Conservation (phyloP, 805 yeast genomes). For the Zygoascus flipseniorum region DNA sequence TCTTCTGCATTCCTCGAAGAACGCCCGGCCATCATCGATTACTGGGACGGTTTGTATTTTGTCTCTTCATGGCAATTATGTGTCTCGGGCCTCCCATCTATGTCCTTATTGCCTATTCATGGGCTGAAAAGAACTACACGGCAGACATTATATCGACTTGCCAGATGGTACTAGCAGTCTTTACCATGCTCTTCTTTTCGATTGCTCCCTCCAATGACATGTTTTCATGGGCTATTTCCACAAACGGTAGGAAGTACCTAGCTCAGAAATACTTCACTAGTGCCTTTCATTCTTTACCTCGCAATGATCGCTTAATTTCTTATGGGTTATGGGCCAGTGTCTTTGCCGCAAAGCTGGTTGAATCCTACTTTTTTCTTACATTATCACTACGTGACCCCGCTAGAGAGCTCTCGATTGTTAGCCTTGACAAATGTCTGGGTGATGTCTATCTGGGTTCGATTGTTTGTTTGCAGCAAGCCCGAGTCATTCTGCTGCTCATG, state of each 20-base stretch:
- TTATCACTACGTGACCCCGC: slow-evolving; percentile 91
- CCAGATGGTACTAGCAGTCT: slow-evolving; percentile 80
- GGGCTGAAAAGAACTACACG: slow-evolving; percentile 34
- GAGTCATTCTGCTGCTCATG: slow-evolving; percentile 86
- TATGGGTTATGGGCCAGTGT: slow-evolving; percentile 84
- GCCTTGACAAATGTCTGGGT: slow-evolving; percentile 88
- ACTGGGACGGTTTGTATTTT: slow-evolving; percentile 73
- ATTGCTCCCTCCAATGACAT: slow-evolving; percentile 94
- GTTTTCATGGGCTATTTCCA: slow-evolving; percentile 78
- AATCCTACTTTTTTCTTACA: slow-evolving; percentile 88
- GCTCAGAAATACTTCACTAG: slow-evolving; percentile 96
- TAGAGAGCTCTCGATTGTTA: slow-evolving; percentile 72
- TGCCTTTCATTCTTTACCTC: slow-evolving; percentile 69
- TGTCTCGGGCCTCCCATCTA: slow-evolving; percentile 46
- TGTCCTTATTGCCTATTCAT: slow-evolving; percentile 37
- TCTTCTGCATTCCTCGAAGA: slow-evolving; percentile 90
- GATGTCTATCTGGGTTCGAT: slow-evolving; percentile 79
- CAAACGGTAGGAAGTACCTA: slow-evolving; percentile 62
- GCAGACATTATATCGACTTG: slow-evolving; percentile 60
- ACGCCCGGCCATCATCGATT: slow-evolving; percentile 99
- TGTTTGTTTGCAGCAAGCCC: slow-evolving; percentile 80
- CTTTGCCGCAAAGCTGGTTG: slow-evolving; percentile 78
- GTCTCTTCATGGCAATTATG: slow-evolving; percentile 47
- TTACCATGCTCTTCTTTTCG: slow-evolving; percentile 79
- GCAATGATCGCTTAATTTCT: slow-evolving; percentile 93